A percentile compares a stretch with the other conserved stretches of the same genome.
Conservation (phyloP, 2,329 filamentous ascomycete species). For the Graphilbum fragrans region DNA sequence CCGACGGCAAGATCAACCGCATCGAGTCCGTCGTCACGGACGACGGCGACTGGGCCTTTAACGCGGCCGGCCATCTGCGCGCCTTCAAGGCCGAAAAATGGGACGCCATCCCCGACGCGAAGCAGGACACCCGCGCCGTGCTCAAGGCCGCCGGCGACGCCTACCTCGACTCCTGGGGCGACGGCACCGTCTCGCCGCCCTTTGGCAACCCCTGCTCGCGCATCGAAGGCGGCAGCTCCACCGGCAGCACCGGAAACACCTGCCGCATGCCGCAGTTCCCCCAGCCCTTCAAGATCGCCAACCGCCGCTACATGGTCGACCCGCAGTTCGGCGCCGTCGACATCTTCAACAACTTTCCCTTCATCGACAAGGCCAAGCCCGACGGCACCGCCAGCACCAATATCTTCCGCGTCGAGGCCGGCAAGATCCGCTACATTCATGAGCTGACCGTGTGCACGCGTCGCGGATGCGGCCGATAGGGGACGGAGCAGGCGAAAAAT, state of each 20-base stretch:
- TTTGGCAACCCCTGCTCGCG: conserved; percentile 7
- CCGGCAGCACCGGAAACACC: conserved; percentile 4
- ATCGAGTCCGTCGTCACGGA: conserved; percentile 7
- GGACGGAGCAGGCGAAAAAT: too few species aligned
- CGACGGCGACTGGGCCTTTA: conserved; percentile 10
- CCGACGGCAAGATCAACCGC: conserved; percentile 6
- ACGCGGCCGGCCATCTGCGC: conserved; percentile 5
- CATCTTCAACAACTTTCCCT: conserved; percentile 12
- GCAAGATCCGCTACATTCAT: conserved; percentile 14
- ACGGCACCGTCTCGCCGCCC: conserved; percentile 4
- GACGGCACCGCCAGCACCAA: conserved; percentile 12
- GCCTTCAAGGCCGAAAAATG: conserved; percentile 8
- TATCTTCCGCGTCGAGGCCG: conserved; percentile 11
- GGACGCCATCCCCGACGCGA: conserved; percentile 7
- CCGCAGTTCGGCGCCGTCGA: conserved; percentile 10
- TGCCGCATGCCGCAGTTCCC: conserved; percentile 8
- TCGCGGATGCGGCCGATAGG: conserved; percentile 9
- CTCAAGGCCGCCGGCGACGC: conserved; percentile 9
- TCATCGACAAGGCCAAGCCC: conserved; percentile 13
- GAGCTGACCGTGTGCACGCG: conserved; percentile 13
- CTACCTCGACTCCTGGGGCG: conserved; percentile 9
- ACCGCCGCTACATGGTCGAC: conserved; percentile 10
- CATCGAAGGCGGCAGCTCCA: conserved; percentile 9
- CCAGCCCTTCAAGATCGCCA: conserved; percentile 6
- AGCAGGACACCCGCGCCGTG: conserved; percentile 9